A percentile compares a stretch with the other conserved stretches of the same genome.
phyloP scores from a whole-genome alignment of 371 early-diverging fungal species.

The Blakeslea trispora region DNA sequence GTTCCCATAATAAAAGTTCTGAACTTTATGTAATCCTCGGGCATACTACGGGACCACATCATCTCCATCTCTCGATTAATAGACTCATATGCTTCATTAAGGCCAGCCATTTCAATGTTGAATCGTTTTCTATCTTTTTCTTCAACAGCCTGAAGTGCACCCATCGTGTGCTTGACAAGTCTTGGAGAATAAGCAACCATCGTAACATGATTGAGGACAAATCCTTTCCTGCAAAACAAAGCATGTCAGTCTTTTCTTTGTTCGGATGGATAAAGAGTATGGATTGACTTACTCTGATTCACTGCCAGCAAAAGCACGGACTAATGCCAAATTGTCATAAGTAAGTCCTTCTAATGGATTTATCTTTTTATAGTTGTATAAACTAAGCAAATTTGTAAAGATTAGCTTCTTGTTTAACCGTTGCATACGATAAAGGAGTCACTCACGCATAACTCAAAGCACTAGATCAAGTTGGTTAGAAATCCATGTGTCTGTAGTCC shows the following conservation, averaged over 20 bases:
- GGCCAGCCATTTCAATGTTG: conserved; percentile 54
- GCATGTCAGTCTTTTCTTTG: no score
- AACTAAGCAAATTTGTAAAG: conserved; percentile 28
- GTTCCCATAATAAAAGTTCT: conserved; percentile 90
- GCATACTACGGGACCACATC: conserved; percentile 74
- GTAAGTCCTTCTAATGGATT: conserved; percentile 57
- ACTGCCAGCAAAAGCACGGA: conserved; percentile 77
- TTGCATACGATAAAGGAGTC: neutral
- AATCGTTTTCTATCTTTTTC: conserved; percentile 60
- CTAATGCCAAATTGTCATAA: conserved; percentile 75
- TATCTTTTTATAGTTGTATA: conserved; percentile 80
- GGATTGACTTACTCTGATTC: conserved; percentile 68
- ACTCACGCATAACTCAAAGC: conserved; percentile 45
- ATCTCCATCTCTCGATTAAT: conserved; percentile 80
- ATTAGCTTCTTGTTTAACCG: neutral
- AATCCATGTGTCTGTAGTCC: conserved; percentile 24
- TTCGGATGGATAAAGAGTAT: no score
- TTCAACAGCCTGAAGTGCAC: conserved; percentile 60
- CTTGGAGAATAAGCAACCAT: conserved; percentile 80
- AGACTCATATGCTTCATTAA: conserved; percentile 60
- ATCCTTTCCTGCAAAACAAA: conserved; percentile 73
- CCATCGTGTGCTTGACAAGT: conserved; percentile 62
- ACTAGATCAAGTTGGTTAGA: conserved; percentile 17
- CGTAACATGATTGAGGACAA: conserved; percentile 83
- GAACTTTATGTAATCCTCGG: conserved; percentile 80